Conservation (phyloP, 192 early-diverging fungal genomes). For the Backusella morwellensis region DNA sequence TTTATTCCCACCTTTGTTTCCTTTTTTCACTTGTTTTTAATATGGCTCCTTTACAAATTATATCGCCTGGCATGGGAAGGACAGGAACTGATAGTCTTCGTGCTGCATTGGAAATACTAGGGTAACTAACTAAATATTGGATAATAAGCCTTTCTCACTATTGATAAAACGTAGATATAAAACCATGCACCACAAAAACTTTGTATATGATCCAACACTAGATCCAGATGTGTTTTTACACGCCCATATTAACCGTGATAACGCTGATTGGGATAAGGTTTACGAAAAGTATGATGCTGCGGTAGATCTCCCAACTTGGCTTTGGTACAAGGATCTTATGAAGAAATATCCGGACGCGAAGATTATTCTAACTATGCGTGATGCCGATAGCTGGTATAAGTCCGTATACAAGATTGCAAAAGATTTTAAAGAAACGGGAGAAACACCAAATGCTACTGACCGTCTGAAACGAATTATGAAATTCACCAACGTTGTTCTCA, state of each 20-base stretch:
- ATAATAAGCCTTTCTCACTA: not conserved
- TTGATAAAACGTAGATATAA: constrained; percentile 4
- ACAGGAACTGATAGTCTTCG: constrained; percentile 22
- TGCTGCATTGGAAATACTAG: constrained; percentile 20
- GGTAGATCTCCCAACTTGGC: constrained; percentile 13
- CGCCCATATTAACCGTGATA: not conserved
- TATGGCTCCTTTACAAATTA: constrained; percentile 23
- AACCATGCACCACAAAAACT: constrained; percentile 7
- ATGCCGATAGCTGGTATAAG: constrained; percentile 21
- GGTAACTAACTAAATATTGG: not conserved
- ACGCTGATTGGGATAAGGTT: constrained; percentile 13
- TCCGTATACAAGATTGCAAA: not conserved
- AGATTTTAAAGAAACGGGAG: not conserved
- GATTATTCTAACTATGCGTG: constrained; percentile 14
- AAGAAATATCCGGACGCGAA: constrained; percentile 22
- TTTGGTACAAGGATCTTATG: constrained; percentile 21
- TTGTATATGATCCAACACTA: constrained; percentile 1
- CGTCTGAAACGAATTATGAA: not conserved
- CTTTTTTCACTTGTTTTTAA: not conserved
- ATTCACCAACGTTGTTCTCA: not conserved
- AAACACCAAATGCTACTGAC: not conserved
- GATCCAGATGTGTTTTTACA: not conserved
- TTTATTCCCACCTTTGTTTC: no score
- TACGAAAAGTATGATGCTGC: constrained; percentile 23
- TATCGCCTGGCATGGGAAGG: constrained; percentile 13